Percentiles rank a stretch among this genome's conserved stretches.
phyloP scores from a whole-genome alignment of 2,329 filamentous ascomycete species.

The Penicillium hordei region DNA sequence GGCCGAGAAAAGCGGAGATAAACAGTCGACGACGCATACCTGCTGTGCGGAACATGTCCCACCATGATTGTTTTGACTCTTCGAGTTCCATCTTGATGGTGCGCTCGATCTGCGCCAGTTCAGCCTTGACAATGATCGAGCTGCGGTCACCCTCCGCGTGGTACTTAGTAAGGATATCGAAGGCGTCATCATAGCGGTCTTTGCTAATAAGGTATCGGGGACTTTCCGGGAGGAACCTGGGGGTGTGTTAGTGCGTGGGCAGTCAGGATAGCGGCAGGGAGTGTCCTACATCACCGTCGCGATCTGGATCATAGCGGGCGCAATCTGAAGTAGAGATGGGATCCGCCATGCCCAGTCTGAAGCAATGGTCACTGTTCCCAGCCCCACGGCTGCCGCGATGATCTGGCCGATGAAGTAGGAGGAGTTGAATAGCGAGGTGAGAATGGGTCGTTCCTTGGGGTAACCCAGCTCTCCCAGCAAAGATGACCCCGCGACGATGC shows the following conservation, averaged over 20 bases:
- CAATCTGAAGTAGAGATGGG: slow-evolving; percentile 48
- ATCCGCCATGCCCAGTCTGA: slow-evolving; percentile 50
- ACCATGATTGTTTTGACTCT: slow-evolving; percentile 28
- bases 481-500: slow-evolving; percentile 58
- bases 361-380: slow-evolving; percentile 35
- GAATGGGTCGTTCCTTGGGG: slow-evolving; percentile 60
- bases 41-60: slow-evolving; percentile 29
- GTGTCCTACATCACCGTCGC: slow-evolving; percentile 27
- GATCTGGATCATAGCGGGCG: slow-evolving; percentile 28
- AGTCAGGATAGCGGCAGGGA: not conserved
- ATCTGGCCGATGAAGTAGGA: slow-evolving; percentile 38
- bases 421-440: slow-evolving; percentile 62
- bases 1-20: slow-evolving; percentile 31
- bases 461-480: slow-evolving; percentile 62
- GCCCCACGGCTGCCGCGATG: slow-evolving; percentile 28
- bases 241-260: not conserved
- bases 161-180: slow-evolving; percentile 40
- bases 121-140: slow-evolving; percentile 57
- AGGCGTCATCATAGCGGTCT: slow-evolving; percentile 29
- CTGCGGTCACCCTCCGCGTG: slow-evolving; percentile 54
- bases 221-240: slow-evolving; percentile 30
- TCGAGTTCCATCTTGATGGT: slow-evolving; percentile 59
- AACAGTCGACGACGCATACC: slow-evolving; percentile 36
- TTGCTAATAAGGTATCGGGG: slow-evolving; percentile 30
- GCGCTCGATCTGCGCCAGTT: slow-evolving; percentile 60